Evolutionary conservation across 768 basidiomycete species (phyloP).

Genomic region (Leucocoprinus birnbaumii): DNA sequence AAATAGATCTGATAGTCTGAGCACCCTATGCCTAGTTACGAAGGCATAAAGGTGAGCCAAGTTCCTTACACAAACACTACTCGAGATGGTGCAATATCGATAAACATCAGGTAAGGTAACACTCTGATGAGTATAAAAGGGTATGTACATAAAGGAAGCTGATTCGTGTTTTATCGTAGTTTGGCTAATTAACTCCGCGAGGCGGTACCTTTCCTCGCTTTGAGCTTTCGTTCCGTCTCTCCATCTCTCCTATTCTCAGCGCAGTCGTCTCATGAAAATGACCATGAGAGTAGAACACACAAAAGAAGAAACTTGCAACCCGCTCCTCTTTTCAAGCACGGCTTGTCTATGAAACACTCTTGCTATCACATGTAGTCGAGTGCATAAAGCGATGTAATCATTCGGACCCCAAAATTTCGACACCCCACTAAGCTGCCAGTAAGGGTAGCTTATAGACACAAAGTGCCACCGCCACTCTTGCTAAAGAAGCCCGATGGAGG

Average conservation of each 20-base stretch:
- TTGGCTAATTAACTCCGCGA: not conserved
- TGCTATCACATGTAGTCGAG: not conserved
- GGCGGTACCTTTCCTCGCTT: not conserved
- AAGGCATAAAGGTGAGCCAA: no score
- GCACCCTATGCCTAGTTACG: not conserved
- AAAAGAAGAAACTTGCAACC: no score
- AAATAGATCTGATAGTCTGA: not conserved
- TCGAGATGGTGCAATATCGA: no score
- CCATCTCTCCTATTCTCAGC: not conserved
- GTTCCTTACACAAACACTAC: no score
- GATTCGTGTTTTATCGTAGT: not conserved
- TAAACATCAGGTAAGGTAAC: not conserved
- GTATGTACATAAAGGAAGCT: not conserved
- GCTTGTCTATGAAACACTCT: no score
- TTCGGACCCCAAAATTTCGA: not conserved
- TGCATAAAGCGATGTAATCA: not conserved
- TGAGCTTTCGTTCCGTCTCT: not conserved
- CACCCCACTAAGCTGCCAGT: not conserved
- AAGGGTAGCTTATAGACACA: not conserved
- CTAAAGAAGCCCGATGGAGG: constrained; percentile 3
- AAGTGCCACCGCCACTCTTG: not conserved
- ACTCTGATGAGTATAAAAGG: not conserved
- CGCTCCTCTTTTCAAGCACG: no score
- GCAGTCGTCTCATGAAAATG: not conserved
- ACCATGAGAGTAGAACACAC: not conserved